Evolutionary conservation across 352 stramenopile species (phyloP).

Genomic region (Phytophthora parvispora): DNA sequence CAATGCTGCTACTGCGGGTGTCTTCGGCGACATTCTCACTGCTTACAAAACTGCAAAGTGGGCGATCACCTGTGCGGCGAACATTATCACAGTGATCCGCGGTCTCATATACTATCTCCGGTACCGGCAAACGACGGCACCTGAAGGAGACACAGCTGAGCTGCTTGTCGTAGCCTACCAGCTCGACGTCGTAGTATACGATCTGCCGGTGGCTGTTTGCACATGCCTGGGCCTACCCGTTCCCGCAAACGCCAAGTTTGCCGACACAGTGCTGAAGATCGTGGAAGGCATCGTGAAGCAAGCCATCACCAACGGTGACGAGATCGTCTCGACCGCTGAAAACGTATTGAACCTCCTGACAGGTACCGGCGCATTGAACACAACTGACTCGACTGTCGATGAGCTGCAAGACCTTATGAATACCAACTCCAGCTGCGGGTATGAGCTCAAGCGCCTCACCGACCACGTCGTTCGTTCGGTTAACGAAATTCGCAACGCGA

Average conservation of each 20-base stretch:
- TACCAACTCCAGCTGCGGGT: constrained; percentile 25
- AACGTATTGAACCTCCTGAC: constrained; percentile 33
- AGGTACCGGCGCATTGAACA: constrained; percentile 22
- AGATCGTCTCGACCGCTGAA: constrained; percentile 31
- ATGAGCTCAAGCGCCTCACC: constrained; percentile 25
- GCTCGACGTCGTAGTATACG: constrained; percentile 24
- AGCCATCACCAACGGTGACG: constrained; percentile 32
- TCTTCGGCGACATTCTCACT: constrained; percentile 30
- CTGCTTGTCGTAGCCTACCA: constrained; percentile 29
- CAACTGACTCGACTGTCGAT: constrained; percentile 23
- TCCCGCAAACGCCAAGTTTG: constrained; percentile 17
- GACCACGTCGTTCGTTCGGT: constrained; percentile 22
- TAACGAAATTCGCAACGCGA: constrained; percentile 25
- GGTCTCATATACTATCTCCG: constrained; percentile 30
- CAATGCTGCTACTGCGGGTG: constrained; percentile 30
- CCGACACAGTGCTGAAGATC: constrained; percentile 18
- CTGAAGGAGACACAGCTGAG: constrained; percentile 26
- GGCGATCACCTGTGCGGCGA: constrained; percentile 30
- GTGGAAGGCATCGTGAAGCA: constrained; percentile 39
- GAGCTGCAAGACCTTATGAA: constrained; percentile 33
- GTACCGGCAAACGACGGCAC: constrained; percentile 27
- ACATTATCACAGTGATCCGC: constrained; percentile 25
- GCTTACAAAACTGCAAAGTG: constrained; percentile 35
- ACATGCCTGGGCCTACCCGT: constrained; percentile 21
- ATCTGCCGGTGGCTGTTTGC: constrained; percentile 26